Conservation (phyloP, 2,329 filamentous ascomycete genomes). For the Lachnellula cervina region DNA sequence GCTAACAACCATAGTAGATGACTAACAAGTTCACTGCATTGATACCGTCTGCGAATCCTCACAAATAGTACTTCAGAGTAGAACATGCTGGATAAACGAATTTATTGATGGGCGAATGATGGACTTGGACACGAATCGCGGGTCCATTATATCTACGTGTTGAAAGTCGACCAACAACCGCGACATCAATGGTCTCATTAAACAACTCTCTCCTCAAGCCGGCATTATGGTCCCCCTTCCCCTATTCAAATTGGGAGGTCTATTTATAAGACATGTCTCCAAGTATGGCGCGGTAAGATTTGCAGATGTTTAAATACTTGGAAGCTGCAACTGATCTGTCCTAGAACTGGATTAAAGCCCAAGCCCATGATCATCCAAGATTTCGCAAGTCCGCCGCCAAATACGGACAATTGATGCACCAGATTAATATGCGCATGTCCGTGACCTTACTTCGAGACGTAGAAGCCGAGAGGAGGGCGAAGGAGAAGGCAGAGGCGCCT, state of each 20-base stretch:
- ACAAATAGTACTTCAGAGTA: too few relatives aligned
- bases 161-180: not conserved
- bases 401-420: constrained; percentile 60
- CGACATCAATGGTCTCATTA: not conserved
- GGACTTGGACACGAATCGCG: not conserved
- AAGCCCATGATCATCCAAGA: constrained; percentile 58
- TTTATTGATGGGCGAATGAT: not conserved
- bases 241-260: constrained; percentile 61
- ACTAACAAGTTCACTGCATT: not conserved
- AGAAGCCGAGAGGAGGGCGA: constrained; percentile 53
- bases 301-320: not conserved
- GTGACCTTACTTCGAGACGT: constrained; percentile 55
- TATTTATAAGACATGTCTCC: constrained; percentile 61
- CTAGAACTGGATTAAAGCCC: constrained; percentile 61
- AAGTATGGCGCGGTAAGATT: constrained; percentile 62
- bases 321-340: constrained; percentile 9
- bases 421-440: constrained; percentile 61
- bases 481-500: constrained; percentile 57
- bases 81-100: not conserved
- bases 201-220: not conserved
- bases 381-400: constrained; percentile 57
- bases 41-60: not conserved
- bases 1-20: not conserved
- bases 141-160: not conserved
- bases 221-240: constrained; percentile 57